Evolutionary conservation across 306 rosid genomes (phyloP).

Genomic region (Hippophae gyantsensis): DNA sequence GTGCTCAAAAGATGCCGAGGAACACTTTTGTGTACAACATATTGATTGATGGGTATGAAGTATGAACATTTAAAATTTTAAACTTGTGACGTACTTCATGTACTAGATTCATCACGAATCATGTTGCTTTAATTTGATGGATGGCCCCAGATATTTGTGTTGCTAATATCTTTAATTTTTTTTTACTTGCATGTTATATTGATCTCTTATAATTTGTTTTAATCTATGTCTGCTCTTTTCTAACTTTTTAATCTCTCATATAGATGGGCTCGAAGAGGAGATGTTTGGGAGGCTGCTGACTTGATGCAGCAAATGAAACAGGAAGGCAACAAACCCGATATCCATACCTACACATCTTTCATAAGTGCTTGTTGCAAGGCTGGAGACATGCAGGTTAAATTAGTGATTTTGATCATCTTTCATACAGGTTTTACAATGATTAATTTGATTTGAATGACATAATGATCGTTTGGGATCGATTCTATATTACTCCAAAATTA

Average conservation of each 20-base stretch:
- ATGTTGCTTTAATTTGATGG: too few relatives aligned
- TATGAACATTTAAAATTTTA: constrained; percentile 5
- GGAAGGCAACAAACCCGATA: constrained; percentile 79
- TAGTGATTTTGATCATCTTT: not conserved
- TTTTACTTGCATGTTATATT: too few relatives aligned
- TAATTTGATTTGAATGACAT: too few relatives aligned
- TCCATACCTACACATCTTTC: constrained; percentile 89
- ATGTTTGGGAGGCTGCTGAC: constrained; percentile 99
- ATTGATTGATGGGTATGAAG: constrained; percentile 80
- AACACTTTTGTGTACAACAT: constrained; percentile 89
- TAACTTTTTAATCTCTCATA: constrained; percentile 5
- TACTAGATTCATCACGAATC: too few relatives aligned
- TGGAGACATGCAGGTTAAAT: constrained; percentile 79
- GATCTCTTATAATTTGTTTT: too few relatives aligned
- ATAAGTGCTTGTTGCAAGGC: constrained; percentile 91
- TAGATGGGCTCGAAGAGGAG: constrained; percentile 98
- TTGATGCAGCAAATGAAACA: constrained; percentile 84
- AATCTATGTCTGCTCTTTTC: too few relatives aligned
- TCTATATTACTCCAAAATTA: too few relatives aligned
- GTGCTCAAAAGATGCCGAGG: constrained; percentile 65
- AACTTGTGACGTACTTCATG: not conserved
- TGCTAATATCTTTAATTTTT: not conserved
- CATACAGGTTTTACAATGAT: not conserved
- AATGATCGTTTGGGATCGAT: too few relatives aligned
- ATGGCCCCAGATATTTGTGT: not conserved